Evolutionary conservation across 2,329 filamentous ascomycete species (phyloP).

Genomic region (Phyllosticta citrichinensis): DNA sequence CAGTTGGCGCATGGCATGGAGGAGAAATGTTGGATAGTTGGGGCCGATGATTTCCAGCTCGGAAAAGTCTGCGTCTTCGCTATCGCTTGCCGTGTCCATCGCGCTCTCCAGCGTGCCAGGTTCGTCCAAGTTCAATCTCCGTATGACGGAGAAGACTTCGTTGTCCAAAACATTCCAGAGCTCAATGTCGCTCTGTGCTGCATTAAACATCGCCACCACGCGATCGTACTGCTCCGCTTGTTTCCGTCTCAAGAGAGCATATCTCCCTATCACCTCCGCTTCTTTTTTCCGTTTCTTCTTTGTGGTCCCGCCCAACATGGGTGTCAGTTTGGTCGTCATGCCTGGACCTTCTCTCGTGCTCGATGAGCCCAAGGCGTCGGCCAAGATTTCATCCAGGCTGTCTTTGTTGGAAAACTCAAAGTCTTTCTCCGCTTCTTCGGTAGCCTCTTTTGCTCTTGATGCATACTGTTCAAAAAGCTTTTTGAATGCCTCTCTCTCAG

Average conservation of each 20-base stretch:
- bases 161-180: conserved; percentile 58
- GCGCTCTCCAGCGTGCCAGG: background rate
- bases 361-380: background rate
- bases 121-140: conserved; percentile 43
- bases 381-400: conserved; percentile 3
- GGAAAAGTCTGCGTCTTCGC: background rate
- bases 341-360: background rate
- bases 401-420: background rate
- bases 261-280: background rate
- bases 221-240: conserved; percentile 20
- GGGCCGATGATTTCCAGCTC: conserved; percentile 51
- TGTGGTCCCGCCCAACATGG: background rate
- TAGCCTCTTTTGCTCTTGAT: background rate
- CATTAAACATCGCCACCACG: conserved; percentile 45
- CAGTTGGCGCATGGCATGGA: conserved; percentile 47
- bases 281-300: background rate
- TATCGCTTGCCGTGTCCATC: background rate
- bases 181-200: conserved; percentile 49
- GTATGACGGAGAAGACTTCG: conserved; percentile 55
- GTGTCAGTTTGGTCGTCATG: background rate
- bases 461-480: conserved; percentile 3
- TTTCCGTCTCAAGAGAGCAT: background rate
- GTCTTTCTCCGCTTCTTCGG: background rate
- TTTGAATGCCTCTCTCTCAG: conserved; percentile 25
- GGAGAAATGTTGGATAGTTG: conserved; percentile 53